These are phyloP conservation scores for Termitomyces sp. DNA, from an alignment of 768 basidiomycete genomes.

Conservation along the genomic window DNA sequence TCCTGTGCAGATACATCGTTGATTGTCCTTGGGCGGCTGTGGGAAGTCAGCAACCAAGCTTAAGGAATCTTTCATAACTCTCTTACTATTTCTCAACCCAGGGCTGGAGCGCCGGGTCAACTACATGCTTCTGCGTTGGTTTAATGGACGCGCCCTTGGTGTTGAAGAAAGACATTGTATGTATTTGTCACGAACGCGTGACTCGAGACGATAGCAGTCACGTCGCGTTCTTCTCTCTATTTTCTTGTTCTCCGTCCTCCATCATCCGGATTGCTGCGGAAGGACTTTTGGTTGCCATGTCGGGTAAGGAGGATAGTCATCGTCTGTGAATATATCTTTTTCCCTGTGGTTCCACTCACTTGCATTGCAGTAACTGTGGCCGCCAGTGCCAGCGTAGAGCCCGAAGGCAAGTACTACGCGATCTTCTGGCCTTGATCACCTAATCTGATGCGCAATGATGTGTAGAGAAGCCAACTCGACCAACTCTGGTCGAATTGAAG, in stretches of 20 bases:
- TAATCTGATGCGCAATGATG: slow-evolving; percentile 21
- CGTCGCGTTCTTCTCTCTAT: slow-evolving; percentile 30
- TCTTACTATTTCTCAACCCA: slow-evolving; percentile 99
- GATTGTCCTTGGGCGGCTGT: slow-evolving; percentile 93
- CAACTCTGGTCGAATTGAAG: slow-evolving; percentile 55
- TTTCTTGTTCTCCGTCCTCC: slow-evolving; percentile 16
- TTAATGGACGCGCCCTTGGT: slow-evolving; percentile 36
- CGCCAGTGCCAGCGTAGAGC: slow-evolving; percentile 3
- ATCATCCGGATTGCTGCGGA: slow-evolving; percentile 10
- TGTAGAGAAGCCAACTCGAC: slow-evolving; percentile 34
- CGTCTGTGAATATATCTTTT: slow-evolving; percentile 18
- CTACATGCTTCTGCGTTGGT: slow-evolving; percentile 34
- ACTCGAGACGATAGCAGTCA: slow-evolving; percentile 28
- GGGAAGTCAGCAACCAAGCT: not conserved
- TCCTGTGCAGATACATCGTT: slow-evolving; percentile 98
- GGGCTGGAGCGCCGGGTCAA: slow-evolving; percentile 66
- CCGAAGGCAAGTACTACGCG: slow-evolving; percentile 27
- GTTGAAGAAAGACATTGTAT: slow-evolving; percentile 62
- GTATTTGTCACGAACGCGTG: slow-evolving; percentile 48
- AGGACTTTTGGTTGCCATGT: slow-evolving; percentile 29
- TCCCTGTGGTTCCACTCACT: not conserved
- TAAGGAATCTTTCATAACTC: not conserved
- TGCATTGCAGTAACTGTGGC: not conserved
- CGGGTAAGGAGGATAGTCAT: slow-evolving; percentile 27
- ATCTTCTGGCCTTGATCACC: slow-evolving; percentile 5